Evolutionary conservation across 495 filamentous ascomycete species (phyloP).

Genomic region (Articulospora tetracladia): DNA sequence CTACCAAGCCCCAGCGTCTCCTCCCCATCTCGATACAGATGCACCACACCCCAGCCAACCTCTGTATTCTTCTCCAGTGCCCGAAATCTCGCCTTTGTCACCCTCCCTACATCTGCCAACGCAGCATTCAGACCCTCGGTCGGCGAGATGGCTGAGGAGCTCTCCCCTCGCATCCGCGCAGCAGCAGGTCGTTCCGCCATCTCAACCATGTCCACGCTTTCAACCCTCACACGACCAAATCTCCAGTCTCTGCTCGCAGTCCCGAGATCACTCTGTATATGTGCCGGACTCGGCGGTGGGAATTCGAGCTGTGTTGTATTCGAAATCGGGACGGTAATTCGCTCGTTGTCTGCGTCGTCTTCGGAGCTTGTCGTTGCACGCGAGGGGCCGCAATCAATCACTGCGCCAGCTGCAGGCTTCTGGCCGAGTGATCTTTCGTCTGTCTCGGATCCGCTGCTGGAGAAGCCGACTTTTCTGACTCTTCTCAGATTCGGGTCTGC

Average conservation of each 20-base stretch:
- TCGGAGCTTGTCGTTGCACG: constrained; percentile 1
- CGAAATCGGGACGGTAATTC: neutral
- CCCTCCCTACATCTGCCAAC: constrained; percentile 22
- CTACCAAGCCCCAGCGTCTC: constrained; percentile 55
- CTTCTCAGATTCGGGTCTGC: constrained; percentile 5
- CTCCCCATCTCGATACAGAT: constrained; percentile 82
- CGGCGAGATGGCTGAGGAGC: neutral
- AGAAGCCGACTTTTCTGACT: constrained; percentile 1
- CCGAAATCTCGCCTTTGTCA: constrained; percentile 72
- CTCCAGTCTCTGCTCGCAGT: constrained; percentile 49
- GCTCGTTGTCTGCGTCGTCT: neutral
- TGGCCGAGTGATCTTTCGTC: neutral
- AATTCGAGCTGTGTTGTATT: constrained; percentile 2
- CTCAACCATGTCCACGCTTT: constrained; percentile 61
- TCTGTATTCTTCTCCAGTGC: constrained; percentile 76
- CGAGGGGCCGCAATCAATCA: constrained; percentile 24
- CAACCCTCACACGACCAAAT: constrained; percentile 57
- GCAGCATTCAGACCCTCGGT: constrained; percentile 9
- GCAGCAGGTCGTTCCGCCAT: neutral
- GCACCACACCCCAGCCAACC: constrained; percentile 88
- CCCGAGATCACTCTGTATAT: constrained; percentile 6
- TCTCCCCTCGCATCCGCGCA: constrained; percentile 12
- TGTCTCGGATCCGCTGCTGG: neutral
- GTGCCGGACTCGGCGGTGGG: constrained; percentile 3
- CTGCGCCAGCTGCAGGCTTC: neutral